Conservation (phyloP, 148 eudicot species). For the Spergularia bocconei region DNA sequence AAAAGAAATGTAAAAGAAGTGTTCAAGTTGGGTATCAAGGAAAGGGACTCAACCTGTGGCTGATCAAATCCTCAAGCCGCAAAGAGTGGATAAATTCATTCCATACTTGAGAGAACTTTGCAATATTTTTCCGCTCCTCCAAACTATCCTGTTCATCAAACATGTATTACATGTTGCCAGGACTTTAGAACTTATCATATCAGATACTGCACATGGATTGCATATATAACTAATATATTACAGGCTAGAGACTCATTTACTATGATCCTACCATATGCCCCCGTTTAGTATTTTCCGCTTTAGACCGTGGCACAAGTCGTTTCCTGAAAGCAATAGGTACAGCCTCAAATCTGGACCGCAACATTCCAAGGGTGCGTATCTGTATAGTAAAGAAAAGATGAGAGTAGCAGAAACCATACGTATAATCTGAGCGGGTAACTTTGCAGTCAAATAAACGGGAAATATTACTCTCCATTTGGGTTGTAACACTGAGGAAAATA, state of each 20-base stretch:
- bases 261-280: slow-evolving; percentile 43
- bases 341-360: slow-evolving; percentile 92
- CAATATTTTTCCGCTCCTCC: slow-evolving; percentile 60
- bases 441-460: slow-evolving; percentile 5
- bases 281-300: slow-evolving; percentile 36
- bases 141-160: slow-evolving; percentile 40
- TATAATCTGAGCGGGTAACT: not conserved
- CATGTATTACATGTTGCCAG: slow-evolving; percentile 7
- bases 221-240: slow-evolving; percentile 9
- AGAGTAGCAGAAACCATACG: slow-evolving; percentile 11
- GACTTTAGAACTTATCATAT: not conserved
- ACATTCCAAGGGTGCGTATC: slow-evolving; percentile 98
- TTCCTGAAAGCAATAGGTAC: slow-evolving; percentile 84
- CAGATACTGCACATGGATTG: not conserved
- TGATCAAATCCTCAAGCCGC: slow-evolving; percentile 88
- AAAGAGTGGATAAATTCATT: slow-evolving; percentile 87
- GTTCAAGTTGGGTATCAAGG: slow-evolving; percentile 4
- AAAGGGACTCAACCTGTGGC: slow-evolving; percentile 54
- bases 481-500: not conserved
- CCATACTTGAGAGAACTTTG: slow-evolving; percentile 97
- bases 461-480: not conserved
- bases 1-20: too few relatives aligned
- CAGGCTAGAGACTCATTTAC: slow-evolving; percentile 5
- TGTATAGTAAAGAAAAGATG: slow-evolving; percentile 22
- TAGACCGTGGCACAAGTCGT: slow-evolving; percentile 69